Evolutionary conservation across 805 yeast species (phyloP).

Genomic region (Starmerella ratchasimensis): DNA sequence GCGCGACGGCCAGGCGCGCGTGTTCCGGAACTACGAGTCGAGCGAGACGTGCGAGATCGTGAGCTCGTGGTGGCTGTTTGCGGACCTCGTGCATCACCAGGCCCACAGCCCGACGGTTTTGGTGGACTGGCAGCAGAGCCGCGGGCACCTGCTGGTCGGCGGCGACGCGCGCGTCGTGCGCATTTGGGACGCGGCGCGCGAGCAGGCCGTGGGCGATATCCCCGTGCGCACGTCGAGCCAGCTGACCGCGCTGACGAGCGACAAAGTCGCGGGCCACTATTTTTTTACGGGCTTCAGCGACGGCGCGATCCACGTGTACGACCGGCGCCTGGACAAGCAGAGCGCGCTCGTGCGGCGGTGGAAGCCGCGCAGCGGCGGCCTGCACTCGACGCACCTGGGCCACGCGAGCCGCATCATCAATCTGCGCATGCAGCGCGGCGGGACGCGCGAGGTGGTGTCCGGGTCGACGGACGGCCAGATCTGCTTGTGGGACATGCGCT

Average conservation of each 20-base stretch:
- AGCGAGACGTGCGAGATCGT: slow-evolving; percentile 44
- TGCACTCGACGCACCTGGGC: slow-evolving; percentile 7
- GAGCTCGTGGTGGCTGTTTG: slow-evolving; percentile 85
- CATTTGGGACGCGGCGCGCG: slow-evolving; percentile 95
- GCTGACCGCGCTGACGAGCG: slow-evolving; percentile 82
- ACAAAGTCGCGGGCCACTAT: slow-evolving; percentile 85
- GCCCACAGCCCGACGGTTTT: slow-evolving; percentile 40
- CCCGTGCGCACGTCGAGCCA: slow-evolving; percentile 84
- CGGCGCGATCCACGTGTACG: slow-evolving; percentile 78
- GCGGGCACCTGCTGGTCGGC: slow-evolving; percentile 80
- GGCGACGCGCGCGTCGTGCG: slow-evolving; percentile 89
- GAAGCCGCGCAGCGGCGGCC: slow-evolving; percentile 28
- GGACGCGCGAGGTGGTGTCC: slow-evolving; percentile 73
- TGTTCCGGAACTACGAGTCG: slow-evolving; percentile 64
- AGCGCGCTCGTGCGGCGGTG: slow-evolving; percentile 78
- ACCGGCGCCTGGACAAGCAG: slow-evolving; percentile 69
- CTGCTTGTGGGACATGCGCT: slow-evolving; percentile 81
- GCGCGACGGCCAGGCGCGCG: slow-evolving; percentile 84
- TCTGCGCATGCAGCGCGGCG: slow-evolving; percentile 94
- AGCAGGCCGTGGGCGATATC: slow-evolving; percentile 68
- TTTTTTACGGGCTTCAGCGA: slow-evolving; percentile 89
- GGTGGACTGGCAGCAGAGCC: slow-evolving; percentile 92
- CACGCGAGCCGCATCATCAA: slow-evolving; percentile 50
- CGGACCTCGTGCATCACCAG: slow-evolving; percentile 25
- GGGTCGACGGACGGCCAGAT: slow-evolving; percentile 69